Percentiles rank a stretch among this genome's conserved stretches.
Conservation (phyloP, 345 rosid genomes). For the Erodium maritimum region DNA sequence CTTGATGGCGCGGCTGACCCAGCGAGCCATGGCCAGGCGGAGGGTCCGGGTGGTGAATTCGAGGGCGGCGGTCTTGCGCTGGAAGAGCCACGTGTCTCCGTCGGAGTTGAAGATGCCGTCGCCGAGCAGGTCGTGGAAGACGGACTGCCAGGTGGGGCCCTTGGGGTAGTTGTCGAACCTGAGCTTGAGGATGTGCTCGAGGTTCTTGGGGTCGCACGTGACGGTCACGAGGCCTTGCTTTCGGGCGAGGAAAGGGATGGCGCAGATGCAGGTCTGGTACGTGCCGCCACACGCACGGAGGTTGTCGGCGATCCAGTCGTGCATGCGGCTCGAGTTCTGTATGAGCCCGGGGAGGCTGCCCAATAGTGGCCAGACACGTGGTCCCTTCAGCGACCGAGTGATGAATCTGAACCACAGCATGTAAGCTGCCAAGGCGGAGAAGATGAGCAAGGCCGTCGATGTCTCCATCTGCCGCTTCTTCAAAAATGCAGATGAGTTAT, state of each 20-base stretch:
- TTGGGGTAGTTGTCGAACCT: constrained; percentile 68
- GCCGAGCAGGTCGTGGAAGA: constrained; percentile 59
- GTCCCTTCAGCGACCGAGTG: constrained; percentile 31
- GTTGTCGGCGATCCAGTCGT: constrained; percentile 70
- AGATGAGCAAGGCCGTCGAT: constrained; percentile 31
- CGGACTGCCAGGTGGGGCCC: constrained; percentile 74
- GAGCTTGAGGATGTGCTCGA: constrained; percentile 60
- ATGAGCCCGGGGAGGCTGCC: constrained; percentile 70
- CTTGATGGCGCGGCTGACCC: constrained; percentile 72
- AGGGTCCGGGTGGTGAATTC: constrained; percentile 26
- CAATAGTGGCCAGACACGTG: constrained; percentile 67
- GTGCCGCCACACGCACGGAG: constrained; percentile 61
- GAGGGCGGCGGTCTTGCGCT: constrained; percentile 66
- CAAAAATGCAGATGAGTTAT: too few relatives aligned
- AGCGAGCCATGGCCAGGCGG: constrained; percentile 67
- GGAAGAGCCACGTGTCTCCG: constrained; percentile 70
- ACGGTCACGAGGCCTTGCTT: constrained; percentile 73
- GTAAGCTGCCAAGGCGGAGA: constrained; percentile 31
- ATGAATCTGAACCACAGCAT: constrained; percentile 41
- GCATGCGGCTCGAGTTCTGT: constrained; percentile 41
- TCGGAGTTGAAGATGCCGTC: constrained; percentile 69
- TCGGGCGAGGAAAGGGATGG: constrained; percentile 41
- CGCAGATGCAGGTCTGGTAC: constrained; percentile 58
- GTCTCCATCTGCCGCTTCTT: too few relatives aligned
- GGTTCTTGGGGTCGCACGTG: constrained; percentile 62